Evolutionary conservation across 2,329 filamentous ascomycete species (phyloP).

Genomic region (Ophiostoma pallidulum): DNA sequence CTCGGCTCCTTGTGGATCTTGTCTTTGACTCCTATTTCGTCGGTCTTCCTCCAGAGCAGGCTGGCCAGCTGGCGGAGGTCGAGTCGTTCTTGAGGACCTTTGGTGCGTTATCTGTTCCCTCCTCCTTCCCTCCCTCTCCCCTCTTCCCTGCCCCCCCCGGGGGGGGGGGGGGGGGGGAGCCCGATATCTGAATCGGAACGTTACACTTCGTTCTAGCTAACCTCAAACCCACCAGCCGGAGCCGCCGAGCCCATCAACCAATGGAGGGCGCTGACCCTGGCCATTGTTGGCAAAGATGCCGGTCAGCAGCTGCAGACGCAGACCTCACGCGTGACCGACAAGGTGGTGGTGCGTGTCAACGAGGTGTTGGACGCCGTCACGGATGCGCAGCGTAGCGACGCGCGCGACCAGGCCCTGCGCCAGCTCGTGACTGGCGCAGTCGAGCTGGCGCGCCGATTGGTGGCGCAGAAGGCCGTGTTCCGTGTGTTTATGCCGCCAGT

Average conservation of each 20-base stretch:
- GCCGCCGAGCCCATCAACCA: constrained; percentile 41
- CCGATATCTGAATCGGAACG: too few relatives aligned
- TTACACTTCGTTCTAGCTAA: constrained; percentile 3
- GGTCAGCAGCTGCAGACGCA: constrained; percentile 35
- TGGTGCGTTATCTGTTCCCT: constrained; percentile 25
- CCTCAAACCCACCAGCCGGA: constrained; percentile 11
- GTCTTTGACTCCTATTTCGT: constrained; percentile 56
- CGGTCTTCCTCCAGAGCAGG: constrained; percentile 48
- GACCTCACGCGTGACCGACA: constrained; percentile 34
- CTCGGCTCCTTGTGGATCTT: constrained; percentile 48
- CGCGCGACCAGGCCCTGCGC: constrained; percentile 44
- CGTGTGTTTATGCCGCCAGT: constrained; percentile 45
- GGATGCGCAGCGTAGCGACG: constrained; percentile 6
- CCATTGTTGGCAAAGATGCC: constrained; percentile 47
- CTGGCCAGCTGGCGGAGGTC: constrained; percentile 38
- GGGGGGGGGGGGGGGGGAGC: too few relatives aligned
- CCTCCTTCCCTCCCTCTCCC: not conserved
- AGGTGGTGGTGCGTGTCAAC: constrained; percentile 38
- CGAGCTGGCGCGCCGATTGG: constrained; percentile 46
- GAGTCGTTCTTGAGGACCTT: constrained; percentile 37
- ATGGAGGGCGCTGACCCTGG: constrained; percentile 57
- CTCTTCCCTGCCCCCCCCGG: not conserved
- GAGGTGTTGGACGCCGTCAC: constrained; percentile 31
- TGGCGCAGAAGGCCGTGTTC: constrained; percentile 50
- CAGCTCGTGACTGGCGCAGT: constrained; percentile 43